A percentile compares a stretch with the other conserved stretches of the same genome.
These are phyloP conservation scores for Arxiozyma bovina DNA, from an alignment of 1,139 yeast species.

Conservation along the genomic window DNA sequence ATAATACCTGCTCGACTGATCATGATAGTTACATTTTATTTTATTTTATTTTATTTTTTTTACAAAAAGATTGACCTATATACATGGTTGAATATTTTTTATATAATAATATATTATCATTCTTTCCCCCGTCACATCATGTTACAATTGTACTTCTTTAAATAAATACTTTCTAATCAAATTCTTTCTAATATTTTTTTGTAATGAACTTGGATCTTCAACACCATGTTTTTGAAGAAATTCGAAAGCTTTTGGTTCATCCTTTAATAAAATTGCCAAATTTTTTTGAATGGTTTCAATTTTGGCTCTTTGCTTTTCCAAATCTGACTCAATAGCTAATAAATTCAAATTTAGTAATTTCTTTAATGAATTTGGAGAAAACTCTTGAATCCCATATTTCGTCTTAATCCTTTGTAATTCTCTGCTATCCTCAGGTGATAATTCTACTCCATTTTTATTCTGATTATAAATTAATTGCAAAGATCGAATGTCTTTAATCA, in stretches of 20 bases:
- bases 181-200: conserved; percentile 44
- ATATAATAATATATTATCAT: background rate
- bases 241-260: conserved; percentile 30
- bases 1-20: too few species aligned
- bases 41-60: too few species aligned
- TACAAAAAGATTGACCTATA: too few species aligned
- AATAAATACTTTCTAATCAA: conserved; percentile 42
- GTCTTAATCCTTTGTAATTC: conserved; percentile 38
- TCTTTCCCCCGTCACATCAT: background rate
- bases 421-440: conserved; percentile 28
- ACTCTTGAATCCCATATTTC: conserved; percentile 48
- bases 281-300: conserved; percentile 32
- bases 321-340: conserved; percentile 31
- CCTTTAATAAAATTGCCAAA: conserved; percentile 32
- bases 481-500: conserved; percentile 23
- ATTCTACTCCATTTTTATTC: background rate
- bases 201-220: conserved; percentile 31
- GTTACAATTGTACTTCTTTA: conserved; percentile 12
- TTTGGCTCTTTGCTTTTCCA: conserved; percentile 21
- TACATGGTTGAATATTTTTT: background rate
- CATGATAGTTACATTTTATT: too few species aligned
- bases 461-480: conserved; percentile 26
- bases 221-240: conserved; percentile 29
- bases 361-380: conserved; percentile 43
- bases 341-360: conserved; percentile 35